phyloP scores from a whole-genome alignment of 257 asterid species.

The Rubia yunnanensis region DNA sequence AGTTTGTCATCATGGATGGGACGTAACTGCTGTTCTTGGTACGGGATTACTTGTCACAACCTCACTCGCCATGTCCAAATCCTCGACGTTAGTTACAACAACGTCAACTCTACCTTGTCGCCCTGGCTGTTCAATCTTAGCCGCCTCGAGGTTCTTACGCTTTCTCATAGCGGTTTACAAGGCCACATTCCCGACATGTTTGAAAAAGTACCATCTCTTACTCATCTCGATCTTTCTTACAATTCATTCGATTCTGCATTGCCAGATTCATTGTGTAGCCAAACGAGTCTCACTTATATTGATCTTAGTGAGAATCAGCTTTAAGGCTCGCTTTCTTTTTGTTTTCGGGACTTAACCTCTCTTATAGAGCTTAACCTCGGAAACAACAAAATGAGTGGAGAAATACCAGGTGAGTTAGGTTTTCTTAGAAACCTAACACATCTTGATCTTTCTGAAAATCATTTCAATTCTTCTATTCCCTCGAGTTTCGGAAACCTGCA shows the following conservation, averaged over 20 bases:
- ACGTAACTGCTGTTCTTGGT: background rate
- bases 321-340: background rate
- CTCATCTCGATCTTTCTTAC: background rate
- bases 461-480: background rate
- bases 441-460: background rate
- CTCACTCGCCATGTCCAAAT: slow-evolving; percentile 7
- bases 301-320: background rate
- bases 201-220: background rate
- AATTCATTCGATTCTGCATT: background rate
- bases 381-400: background rate
- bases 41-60: slow-evolving; percentile 7
- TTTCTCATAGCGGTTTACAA: background rate
- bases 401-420: background rate
- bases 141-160: background rate
- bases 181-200: background rate
- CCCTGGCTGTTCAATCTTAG: slow-evolving; percentile 12
- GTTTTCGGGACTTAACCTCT: background rate
- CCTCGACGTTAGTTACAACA: slow-evolving; percentile 6
- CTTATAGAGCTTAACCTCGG: background rate
- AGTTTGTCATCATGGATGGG: background rate
- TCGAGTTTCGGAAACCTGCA: background rate
- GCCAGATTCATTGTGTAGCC: background rate
- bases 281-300: background rate
- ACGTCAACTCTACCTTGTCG: slow-evolving; percentile 3
- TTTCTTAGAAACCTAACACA: background rate